Conservation (phyloP, 1,284 basidiomycete genomes). For the Cryptococcus sp. region DNA sequence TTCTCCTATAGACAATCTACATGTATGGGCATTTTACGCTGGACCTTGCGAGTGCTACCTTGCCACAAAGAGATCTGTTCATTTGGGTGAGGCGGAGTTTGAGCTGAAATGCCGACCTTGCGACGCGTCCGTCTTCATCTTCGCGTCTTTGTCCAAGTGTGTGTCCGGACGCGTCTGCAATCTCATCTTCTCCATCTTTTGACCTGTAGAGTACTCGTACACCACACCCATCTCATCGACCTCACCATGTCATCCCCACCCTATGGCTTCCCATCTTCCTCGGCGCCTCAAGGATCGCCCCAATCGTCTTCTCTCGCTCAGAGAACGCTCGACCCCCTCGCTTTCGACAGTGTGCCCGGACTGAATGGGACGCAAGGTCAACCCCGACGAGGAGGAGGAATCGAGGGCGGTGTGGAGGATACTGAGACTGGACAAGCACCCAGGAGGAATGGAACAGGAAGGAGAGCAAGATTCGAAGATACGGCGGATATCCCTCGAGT, state of each 20-base stretch:
- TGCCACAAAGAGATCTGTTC: too few species aligned
- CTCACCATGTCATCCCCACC: constrained; percentile 32
- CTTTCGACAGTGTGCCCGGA: constrained; percentile 40
- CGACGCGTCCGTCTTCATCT: too few species aligned
- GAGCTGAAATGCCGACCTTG: too few species aligned
- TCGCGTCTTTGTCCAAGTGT: too few species aligned
- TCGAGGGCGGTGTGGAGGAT: constrained; percentile 5
- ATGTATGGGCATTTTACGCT: too few species aligned
- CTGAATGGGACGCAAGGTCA: constrained; percentile 33
- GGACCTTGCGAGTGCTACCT: too few species aligned
- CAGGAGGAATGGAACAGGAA: constrained; percentile 10
- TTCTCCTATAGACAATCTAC: too few species aligned
- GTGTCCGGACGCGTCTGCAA: not conserved
- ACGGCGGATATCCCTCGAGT: constrained; percentile 72
- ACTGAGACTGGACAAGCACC: constrained; percentile 7
- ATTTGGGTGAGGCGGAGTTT: too few species aligned
- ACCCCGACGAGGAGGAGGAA: constrained; percentile 10
- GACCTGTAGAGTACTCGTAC: not conserved
- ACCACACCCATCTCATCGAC: not conserved
- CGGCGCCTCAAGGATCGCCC: constrained; percentile 21
- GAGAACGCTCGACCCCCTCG: constrained; percentile 32
- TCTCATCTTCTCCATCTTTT: not conserved
- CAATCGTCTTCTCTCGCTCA: constrained; percentile 27
- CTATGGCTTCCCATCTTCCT: constrained; percentile 28
- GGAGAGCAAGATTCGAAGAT: constrained; percentile 18